phyloP scores from a whole-genome alignment of 176 grass and related monocot species.

The Triticum timopheevii region DNA sequence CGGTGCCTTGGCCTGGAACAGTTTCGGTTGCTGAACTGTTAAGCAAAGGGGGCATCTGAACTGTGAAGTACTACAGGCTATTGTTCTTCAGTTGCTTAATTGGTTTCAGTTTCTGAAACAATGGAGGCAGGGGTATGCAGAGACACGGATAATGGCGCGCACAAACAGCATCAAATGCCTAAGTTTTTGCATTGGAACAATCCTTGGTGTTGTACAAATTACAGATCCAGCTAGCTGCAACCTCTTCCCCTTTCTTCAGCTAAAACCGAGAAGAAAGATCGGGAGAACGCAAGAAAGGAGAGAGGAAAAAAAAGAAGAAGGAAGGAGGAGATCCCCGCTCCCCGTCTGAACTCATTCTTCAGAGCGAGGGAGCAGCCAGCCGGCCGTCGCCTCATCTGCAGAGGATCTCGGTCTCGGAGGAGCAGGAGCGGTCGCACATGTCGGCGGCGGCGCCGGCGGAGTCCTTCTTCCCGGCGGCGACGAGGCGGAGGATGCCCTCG shows the following conservation, averaged over 20 bases:
- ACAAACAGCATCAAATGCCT: conserved; percentile 8
- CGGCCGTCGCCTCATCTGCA: conserved; percentile 46
- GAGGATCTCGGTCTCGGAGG: conserved; percentile 66
- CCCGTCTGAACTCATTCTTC: background rate
- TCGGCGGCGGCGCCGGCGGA: conserved; percentile 7
- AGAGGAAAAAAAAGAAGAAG: conserved; percentile 23
- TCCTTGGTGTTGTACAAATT: conserved; percentile 37
- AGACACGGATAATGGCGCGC: background rate
- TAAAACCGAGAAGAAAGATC: conserved; percentile 54
- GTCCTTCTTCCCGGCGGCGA: conserved; percentile 56
- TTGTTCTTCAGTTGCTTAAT: background rate
- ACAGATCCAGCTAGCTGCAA: conserved; percentile 32
- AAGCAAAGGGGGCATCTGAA: too few relatives aligned
- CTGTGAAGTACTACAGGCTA: background rate
- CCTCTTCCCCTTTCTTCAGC: conserved; percentile 54
- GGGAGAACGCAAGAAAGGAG: conserved; percentile 46
- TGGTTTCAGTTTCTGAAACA: background rate
- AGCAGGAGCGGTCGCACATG: conserved; percentile 48
- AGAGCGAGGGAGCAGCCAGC: too few relatives aligned
- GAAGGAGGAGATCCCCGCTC: background rate
- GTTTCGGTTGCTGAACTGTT: too few relatives aligned
- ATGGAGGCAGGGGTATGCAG: background rate
- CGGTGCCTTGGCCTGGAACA: background rate
- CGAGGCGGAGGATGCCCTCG: conserved; percentile 57
- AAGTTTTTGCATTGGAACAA: conserved; percentile 23